Conservation (phyloP, 2,329 filamentous ascomycete genomes). For the Grosmannia huntii region DNA sequence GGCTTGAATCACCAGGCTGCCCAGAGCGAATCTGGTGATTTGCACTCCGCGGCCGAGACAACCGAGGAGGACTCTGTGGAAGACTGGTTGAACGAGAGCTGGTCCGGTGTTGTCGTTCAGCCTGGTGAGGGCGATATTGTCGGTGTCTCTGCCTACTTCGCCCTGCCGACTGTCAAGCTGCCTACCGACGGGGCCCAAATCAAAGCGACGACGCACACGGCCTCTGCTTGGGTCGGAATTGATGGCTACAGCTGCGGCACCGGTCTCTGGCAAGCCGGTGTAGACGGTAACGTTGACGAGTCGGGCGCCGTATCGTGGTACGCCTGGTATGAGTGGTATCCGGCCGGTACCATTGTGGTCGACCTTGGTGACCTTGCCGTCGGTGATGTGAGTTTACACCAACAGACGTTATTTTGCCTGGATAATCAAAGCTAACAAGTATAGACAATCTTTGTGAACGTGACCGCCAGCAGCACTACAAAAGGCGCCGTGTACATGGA, state of each 20-base stretch:
- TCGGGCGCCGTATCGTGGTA: background rate
- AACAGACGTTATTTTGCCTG: background rate
- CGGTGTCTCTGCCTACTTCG: background rate
- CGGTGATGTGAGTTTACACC: background rate
- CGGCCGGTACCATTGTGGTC: background rate
- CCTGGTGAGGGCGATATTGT: background rate
- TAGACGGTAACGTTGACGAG: background rate
- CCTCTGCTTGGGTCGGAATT: background rate
- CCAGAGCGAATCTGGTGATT: background rate
- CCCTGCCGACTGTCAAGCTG: background rate
- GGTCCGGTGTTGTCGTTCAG: conserved; percentile 1
- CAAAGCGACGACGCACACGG: background rate
- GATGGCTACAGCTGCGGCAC: background rate
- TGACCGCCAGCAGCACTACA: background rate
- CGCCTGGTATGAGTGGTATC: conserved; percentile 1
- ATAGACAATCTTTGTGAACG: background rate
- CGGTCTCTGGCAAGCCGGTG: background rate
- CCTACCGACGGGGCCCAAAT: background rate
- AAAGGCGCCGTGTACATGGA: background rate
- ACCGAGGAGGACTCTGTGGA: background rate
- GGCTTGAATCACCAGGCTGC: background rate
- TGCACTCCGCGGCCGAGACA: too few species aligned
- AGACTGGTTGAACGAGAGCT: background rate
- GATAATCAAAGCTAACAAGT: background rate
- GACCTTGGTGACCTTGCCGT: background rate